Base-by-base conservation (phyloP, 2,329 filamentous ascomycete genomes). In the Zalaria sp. region DNA sequence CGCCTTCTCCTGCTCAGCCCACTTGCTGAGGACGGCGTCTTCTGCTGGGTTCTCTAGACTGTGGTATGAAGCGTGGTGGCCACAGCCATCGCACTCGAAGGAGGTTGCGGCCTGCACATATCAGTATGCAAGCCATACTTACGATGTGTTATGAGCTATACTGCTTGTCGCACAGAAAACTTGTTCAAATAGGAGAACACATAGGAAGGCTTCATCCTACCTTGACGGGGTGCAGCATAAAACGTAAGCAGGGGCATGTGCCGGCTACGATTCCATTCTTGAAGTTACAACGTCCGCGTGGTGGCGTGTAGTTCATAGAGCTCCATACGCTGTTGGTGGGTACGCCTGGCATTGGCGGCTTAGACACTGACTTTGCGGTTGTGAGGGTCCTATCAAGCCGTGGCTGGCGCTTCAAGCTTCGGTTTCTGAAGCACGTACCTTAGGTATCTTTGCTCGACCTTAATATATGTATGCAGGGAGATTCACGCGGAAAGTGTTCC, bases 151-250 rank as follows among this genome's bases (percentile, higher is more conserved):
- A 38, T 46, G 10, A 47, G 34, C 27, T 29, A 26, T 18, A 18
- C 18, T 18, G 18, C 18, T 18, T 18, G 18, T 18, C 18, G 18
- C 18, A 18, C 18, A 18, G 18, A 18, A 18, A 18, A 18, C 18
- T 18, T 18, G 18, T 18, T 18, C 18, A 18, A 18, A 18, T 18
- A 18, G 18, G 2, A 2, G 18, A 18, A 18, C 18, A 2, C 18
- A 18, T 18, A 18, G 18, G 18, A 18, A 18, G 5, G 34, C 7
- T 18, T 25, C 7, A 39, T 18, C 50, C 38, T 51, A 66, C 70
- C 57, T 75, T 73, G 35, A 73, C 58, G 0, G 71, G 71, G 54
- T 74, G 71, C 5, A 72, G 54, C 71, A 75, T 75, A 58, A 73
- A 75, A 11, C 71, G 62, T 35, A 71, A 55, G 51, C 71, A 75